Percentiles rank a stretch among this genome's conserved stretches.
These are phyloP conservation scores for Neostapfia colusana DNA, from an alignment of 176 grass and related monocot genomes.

Conservation along the genomic window DNA sequence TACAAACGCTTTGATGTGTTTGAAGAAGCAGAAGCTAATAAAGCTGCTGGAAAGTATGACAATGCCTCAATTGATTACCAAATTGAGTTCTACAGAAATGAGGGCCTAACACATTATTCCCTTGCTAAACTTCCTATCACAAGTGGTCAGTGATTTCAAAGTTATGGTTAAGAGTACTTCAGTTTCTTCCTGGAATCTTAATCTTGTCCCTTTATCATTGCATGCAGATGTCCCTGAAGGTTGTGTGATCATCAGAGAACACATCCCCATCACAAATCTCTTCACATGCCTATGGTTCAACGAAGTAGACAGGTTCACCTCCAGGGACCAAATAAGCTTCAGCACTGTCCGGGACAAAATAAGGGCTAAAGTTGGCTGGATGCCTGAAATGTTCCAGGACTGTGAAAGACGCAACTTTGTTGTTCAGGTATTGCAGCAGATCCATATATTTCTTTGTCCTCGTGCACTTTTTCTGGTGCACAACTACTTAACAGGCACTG, in stretches of 20 bases:
- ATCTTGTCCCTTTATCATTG: not conserved
- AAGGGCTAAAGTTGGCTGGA: conserved; percentile 72
- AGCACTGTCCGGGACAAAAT: conserved; percentile 94
- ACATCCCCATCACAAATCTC: conserved; percentile 82
- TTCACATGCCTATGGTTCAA: conserved; percentile 99
- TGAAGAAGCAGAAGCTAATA: conserved; percentile 99
- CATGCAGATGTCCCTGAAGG: conserved; percentile 92
- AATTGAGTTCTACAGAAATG: conserved; percentile 91
- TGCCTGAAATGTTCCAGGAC: conserved; percentile 85
- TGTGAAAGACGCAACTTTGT: conserved; percentile 94
- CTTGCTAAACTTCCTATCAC: conserved; percentile 87
- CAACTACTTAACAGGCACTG: not conserved
- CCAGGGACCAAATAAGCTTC: conserved; percentile 97
- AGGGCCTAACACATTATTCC: conserved; percentile 84
- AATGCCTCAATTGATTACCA: conserved; percentile 90
- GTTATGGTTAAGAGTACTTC: not conserved
- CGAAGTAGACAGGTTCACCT: conserved; percentile 93
- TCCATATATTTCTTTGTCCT: not conserved
- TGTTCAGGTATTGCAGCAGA: conserved; percentile 60
- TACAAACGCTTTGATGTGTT: conserved; percentile 97
- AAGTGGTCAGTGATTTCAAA: conserved; percentile 61
- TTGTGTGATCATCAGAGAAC: conserved; percentile 98
- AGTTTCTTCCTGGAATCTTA: not conserved
- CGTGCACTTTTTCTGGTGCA: not conserved
- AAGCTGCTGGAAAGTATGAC: conserved; percentile 95